A percentile compares a stretch with the other conserved stretches of the same genome.
Evolutionary conservation across 2,329 filamentous ascomycete genomes (phyloP).

Genomic region (Fusarium odoratissimum): DNA sequence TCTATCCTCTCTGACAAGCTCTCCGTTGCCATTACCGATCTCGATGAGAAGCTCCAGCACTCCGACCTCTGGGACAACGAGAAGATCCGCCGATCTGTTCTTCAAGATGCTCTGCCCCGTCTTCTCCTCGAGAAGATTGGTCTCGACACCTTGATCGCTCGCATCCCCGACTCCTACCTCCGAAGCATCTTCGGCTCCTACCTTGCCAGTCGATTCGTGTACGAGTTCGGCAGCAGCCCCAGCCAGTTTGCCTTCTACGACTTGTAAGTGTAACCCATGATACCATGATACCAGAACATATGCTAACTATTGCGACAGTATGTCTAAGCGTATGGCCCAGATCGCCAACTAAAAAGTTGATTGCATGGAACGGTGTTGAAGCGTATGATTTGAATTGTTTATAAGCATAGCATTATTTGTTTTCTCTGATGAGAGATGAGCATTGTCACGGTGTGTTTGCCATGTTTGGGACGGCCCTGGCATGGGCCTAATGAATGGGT

Average conservation of each 20-base stretch:
- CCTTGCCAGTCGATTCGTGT: constrained; percentile 94
- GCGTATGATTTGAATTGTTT: constrained; percentile 38
- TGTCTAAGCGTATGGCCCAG: constrained; percentile 72
- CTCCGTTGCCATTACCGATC: constrained; percentile 91
- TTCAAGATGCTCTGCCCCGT: constrained; percentile 86
- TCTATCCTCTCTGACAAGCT: constrained; percentile 93
- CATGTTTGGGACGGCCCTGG: constrained; percentile 43
- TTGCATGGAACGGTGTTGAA: constrained; percentile 36
- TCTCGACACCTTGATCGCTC: constrained; percentile 84
- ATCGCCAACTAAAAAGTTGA: constrained; percentile 46
- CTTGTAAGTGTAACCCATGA: constrained; percentile 73
- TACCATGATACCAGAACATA: background rate
- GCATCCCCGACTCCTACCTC: constrained; percentile 92
- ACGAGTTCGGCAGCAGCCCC: constrained; percentile 90
- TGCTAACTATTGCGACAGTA: constrained; percentile 59
- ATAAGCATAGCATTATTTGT: constrained; percentile 44
- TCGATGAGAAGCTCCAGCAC: constrained; percentile 95
- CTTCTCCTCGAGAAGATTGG: constrained; percentile 90
- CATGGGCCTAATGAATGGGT: constrained; percentile 39
- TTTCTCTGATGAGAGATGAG: constrained; percentile 41
- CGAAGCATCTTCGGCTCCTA: constrained; percentile 96
- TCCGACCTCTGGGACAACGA: constrained; percentile 92
- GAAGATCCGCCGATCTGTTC: constrained; percentile 79
- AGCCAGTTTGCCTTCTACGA: constrained; percentile 99
- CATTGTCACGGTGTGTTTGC: constrained; percentile 44